Evolutionary conservation across 306 rosid species (phyloP).

Genomic region (Abrus pulchellus): DNA sequence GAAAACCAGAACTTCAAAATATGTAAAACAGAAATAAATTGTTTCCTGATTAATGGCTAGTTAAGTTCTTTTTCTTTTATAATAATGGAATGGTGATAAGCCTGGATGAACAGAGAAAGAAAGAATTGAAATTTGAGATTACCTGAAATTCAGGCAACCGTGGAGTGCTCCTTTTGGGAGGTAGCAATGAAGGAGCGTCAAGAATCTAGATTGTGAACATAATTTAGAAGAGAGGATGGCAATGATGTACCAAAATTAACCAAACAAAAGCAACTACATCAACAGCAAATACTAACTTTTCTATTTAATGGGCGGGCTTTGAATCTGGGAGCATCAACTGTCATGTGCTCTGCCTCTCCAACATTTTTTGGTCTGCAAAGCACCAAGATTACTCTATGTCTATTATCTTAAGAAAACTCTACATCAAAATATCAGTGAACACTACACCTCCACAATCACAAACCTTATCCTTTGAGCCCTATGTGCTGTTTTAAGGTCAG

Average conservation of each 20-base stretch:
- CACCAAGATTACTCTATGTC: constrained; percentile 38
- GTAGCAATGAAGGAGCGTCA: constrained; percentile 87
- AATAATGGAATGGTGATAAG: constrained; percentile 14
- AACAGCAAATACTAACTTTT: constrained; percentile 71
- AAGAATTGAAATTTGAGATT: constrained; percentile 43
- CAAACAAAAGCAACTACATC: constrained; percentile 29
- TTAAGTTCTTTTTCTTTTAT: constrained; percentile 12
- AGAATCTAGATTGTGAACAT: constrained; percentile 71
- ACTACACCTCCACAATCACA: constrained; percentile 39
- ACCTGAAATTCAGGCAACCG: constrained; percentile 92
- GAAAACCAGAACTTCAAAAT: constrained; percentile 46
- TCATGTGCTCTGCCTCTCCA: constrained; percentile 58
- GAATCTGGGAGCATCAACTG: constrained; percentile 63
- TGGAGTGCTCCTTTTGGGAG: constrained; percentile 82
- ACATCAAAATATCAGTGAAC: constrained; percentile 40
- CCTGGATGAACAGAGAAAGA: constrained; percentile 8
- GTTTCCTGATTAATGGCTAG: constrained; percentile 28
- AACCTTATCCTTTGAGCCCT: constrained; percentile 93
- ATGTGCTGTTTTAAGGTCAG: constrained; percentile 84
- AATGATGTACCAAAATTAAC: constrained; percentile 30
- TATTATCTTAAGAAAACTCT: constrained; percentile 17
- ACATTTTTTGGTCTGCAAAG: constrained; percentile 68
- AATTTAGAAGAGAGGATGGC: constrained; percentile 43
- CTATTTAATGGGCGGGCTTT: constrained; percentile 98
- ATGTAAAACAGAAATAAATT: neutral